Evolutionary conservation across 805 yeast genomes (phyloP), one percentile per base, ranked within the genome.

Genomic region (Priceomyces castillae): DNA sequence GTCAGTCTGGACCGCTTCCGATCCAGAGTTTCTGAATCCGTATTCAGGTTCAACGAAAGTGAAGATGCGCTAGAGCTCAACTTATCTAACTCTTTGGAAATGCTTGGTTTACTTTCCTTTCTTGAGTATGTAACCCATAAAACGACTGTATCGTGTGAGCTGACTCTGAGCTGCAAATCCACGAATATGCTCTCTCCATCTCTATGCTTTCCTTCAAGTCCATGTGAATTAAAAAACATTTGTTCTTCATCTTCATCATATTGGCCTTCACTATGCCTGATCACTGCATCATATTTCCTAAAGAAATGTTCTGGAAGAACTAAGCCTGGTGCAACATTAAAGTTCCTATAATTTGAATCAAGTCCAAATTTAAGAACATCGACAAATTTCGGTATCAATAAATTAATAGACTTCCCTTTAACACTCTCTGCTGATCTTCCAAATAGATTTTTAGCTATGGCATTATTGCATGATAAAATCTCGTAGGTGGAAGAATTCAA

Each of bases 251-350:
- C 51, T 53, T 49, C 57, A 2, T 41, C 51, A 28, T 11, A 10
- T 10, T 36, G 31, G n/a, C 59, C 53, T 6, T 39, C 48, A 12
- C 50, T 52, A 17, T 43, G 44, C 46, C 47, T 45, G 46, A 66
- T 50, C 42, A 74, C 69, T 0, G 85, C 82, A 44, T 74, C 71
- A 41, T 80, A 73, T 50, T 82, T 81, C 48, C 97, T 76, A 66
- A 92, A 90, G 58, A 86, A 84, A 63, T 90, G 97, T 61, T 90
- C 98, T 0, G 97, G 95, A 10, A 90, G 67, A 0, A 90, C 96
- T 40, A 87, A 64, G 1, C 97, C 97, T 0, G 84, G 78, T 5
- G 54, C 59, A 18, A 66, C 42, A 16, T 54, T 51, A 23, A 58
- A 48, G 0, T 47, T 50, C 7, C 57, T 56, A 4, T 46, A 39